Evolutionary conservation across 2,329 filamentous ascomycete genomes (phyloP), one percentile per base, ranked within the genome.

Genomic region (Aspergillus pseudotamarii): DNA sequence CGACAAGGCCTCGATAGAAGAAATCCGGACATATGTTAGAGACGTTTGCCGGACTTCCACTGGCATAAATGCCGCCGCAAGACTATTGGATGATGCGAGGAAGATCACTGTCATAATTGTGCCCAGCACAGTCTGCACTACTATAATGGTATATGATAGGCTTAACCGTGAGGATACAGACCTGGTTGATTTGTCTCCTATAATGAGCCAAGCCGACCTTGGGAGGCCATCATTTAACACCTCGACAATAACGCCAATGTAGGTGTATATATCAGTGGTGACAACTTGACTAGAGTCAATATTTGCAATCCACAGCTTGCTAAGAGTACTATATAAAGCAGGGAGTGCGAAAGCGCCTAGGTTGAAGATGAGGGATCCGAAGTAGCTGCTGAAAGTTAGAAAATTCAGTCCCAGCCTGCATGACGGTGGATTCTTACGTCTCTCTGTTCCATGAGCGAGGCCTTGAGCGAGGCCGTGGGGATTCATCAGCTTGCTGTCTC

Each of bases 161-260:
- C 81, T 77, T 1, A 91, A 76, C 0, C 89, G 83, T 16, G 85
- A 80, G 0, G 76, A 63, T 0, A 84, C 72, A 0, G 79, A 78
- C 1, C 88, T 83, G 0, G 84, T 86, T 0, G 85, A 76, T 32
- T 83, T 83, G 74, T 92, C 88, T 9, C 88, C 89, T 61, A 92
- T 91, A 61, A 91, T 83, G 6, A 88, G 80, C 86, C 88, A 93
- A 0, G 88, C 83, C 0, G 89, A 87, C 26, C 89, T 83, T 0
- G 89, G 89, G 0, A 93, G 84, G 0, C 90, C 89, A 72, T 93
- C 90, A 66, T 92, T 92, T 19, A 93, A 75, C 0, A 91, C 88
- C 71, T 92, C 88, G 1, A 84, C 85, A 0, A 91, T 81, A 0
- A 88, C 84, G 23, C 85, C 83, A 63, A 92, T 90, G 73, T 92